phyloP scores from a whole-genome alignment of 495 filamentous ascomycete genomes.

The Penicillium pulvis region DNA sequence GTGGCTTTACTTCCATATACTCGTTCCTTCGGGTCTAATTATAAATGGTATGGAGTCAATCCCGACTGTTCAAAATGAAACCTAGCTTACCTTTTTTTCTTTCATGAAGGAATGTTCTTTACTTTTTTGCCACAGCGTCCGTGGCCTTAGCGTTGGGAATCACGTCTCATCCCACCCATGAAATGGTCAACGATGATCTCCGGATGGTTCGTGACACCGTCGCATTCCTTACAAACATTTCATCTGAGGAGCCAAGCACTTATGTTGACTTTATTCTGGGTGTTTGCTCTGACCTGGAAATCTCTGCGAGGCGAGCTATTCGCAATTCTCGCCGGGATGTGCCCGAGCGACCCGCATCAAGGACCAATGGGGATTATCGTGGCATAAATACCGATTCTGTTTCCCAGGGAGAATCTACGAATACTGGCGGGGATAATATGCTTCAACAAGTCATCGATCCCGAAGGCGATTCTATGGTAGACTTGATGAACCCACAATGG shows the following conservation, averaged over 20 bases:
- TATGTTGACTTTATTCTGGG: constrained; percentile 24
- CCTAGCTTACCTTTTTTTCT: neutral
- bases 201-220: constrained; percentile 5
- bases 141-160: constrained; percentile 18
- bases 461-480: neutral
- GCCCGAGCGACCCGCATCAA: neutral
- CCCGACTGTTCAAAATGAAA: neutral
- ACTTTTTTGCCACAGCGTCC: constrained; percentile 22
- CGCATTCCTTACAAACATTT: constrained; percentile 10
- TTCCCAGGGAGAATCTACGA: neutral
- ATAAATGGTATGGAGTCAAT: constrained; percentile 11
- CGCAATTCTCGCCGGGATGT: neutral
- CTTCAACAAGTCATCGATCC: neutral
- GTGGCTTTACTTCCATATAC: constrained; percentile 10
- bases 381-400: neutral
- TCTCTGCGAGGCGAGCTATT: constrained; percentile 10
- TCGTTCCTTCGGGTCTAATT: constrained; percentile 8
- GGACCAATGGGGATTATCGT: neutral
- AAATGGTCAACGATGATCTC: constrained; percentile 10
- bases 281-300: constrained; percentile 18
- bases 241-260: constrained; percentile 24
- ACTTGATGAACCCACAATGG: neutral
- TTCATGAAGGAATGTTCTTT: constrained; percentile 20
- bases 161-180: constrained; percentile 6
- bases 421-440: neutral